Evolutionary conservation across 2,329 filamentous ascomycete species (phyloP).

Genomic region (Blumeria hordei): DNA sequence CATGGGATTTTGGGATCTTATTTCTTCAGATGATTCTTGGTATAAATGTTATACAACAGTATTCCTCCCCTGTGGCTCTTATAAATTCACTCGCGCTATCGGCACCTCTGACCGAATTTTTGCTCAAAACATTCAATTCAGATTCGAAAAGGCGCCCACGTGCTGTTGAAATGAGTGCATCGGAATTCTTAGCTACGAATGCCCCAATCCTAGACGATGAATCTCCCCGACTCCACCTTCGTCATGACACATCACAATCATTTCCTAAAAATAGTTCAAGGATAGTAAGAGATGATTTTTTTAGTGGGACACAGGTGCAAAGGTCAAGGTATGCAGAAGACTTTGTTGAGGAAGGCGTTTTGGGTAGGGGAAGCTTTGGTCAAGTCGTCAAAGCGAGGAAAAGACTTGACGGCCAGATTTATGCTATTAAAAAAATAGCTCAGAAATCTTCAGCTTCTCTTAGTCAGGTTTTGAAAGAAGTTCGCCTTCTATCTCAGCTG

Average conservation of each 20-base stretch:
- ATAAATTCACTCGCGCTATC: constrained; percentile 51
- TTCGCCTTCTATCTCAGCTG: constrained; percentile 70
- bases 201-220: constrained; percentile 26
- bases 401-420: constrained; percentile 78
- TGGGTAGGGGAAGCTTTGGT: constrained; percentile 87
- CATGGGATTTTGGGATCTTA: constrained; percentile 86
- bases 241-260: not conserved
- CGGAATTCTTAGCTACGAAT: constrained; percentile 41
- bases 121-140: constrained; percentile 62
- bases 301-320: constrained; percentile 22
- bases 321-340: constrained; percentile 68
- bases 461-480: constrained; percentile 63
- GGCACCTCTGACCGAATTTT: constrained; percentile 50
- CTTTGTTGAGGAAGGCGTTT: constrained; percentile 67
- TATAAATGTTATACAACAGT: constrained; percentile 47
- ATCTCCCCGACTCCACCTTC: constrained; percentile 15
- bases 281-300: constrained; percentile 33
- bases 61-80: constrained; percentile 53
- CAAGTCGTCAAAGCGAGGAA: constrained; percentile 90
- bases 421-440: constrained; percentile 91
- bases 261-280: constrained; percentile 5
- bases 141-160: constrained; percentile 68
- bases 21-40: constrained; percentile 91
- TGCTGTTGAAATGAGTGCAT: constrained; percentile 47
- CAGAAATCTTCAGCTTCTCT: constrained; percentile 57